Percentiles rank a stretch among this genome's conserved stretches.
These are phyloP conservation scores for Cnidoscolus chayamansa DNA, from an alignment of 441 rosid genomes.

Conservation along the genomic window DNA sequence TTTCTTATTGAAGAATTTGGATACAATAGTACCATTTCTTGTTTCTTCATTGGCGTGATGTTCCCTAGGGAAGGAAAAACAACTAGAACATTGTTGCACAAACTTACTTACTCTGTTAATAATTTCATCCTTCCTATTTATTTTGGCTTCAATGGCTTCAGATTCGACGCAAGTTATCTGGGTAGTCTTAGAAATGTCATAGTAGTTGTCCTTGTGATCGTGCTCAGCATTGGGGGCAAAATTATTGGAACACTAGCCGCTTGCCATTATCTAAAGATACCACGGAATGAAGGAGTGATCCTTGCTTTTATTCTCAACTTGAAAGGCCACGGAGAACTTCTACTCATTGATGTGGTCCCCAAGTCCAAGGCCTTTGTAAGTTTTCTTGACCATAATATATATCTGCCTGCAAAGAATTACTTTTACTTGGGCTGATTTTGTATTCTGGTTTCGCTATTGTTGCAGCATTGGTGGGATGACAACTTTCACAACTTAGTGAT, in stretches of 20 bases:
- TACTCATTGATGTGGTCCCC: constrained; percentile 34
- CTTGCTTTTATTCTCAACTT: constrained; percentile 54
- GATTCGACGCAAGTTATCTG: constrained; percentile 33
- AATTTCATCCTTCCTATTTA: constrained; percentile 76
- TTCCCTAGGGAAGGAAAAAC: constrained; percentile 86
- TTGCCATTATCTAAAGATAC: constrained; percentile 47
- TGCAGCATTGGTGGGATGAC: constrained; percentile 41
- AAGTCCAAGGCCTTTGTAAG: neutral
- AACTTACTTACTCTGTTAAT: constrained; percentile 56
- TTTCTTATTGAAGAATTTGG: constrained; percentile 38
- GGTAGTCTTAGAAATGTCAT: constrained; percentile 14
- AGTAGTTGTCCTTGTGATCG: constrained; percentile 31
- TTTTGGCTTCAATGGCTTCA: constrained; percentile 73
- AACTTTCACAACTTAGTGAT: constrained; percentile 44
- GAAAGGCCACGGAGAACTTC: constrained; percentile 70
- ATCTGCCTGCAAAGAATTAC: neutral
- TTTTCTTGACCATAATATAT: neutral
- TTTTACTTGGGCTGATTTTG: neutral
- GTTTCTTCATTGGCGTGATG: constrained; percentile 60
- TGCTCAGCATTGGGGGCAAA: constrained; percentile 43
- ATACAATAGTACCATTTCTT: constrained; percentile 40
- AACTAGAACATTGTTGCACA: constrained; percentile 54
- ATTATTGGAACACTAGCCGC: constrained; percentile 57
- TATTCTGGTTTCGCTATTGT: constrained; percentile 1
- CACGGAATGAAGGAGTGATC: constrained; percentile 47